Evolutionary conservation across 2,329 filamentous ascomycete genomes (phyloP).

Genomic region (Fusarium sp.): DNA sequence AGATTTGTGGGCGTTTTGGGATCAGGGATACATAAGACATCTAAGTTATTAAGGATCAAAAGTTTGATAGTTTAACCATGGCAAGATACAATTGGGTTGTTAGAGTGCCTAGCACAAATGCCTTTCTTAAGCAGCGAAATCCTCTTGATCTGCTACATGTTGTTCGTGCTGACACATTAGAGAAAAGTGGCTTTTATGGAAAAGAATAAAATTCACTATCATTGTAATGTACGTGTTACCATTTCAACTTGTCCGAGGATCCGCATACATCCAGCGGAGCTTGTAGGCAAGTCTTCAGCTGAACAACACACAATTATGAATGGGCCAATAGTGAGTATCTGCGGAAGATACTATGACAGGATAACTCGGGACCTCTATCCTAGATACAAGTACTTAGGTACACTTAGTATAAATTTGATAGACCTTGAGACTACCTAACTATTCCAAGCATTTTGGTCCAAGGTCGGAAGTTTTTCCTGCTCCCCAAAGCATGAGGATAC

Average conservation of each 20-base stretch:
- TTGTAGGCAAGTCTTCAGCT: background rate
- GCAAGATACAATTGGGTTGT: background rate
- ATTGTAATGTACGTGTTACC: background rate
- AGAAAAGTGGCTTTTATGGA: background rate
- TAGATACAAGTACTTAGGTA: background rate
- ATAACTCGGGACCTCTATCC: background rate
- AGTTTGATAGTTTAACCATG: background rate
- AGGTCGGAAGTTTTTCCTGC: background rate
- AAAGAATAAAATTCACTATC: background rate
- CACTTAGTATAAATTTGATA: background rate
- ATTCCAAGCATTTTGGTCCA: background rate
- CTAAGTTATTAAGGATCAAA: background rate
- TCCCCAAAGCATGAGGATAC: background rate
- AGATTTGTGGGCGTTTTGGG: background rate
- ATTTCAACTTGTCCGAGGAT: background rate
- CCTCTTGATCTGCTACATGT: background rate
- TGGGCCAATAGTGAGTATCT: background rate
- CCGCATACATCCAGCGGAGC: background rate
- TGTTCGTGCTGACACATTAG: background rate
- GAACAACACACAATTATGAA: background rate
- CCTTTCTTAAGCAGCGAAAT: background rate
- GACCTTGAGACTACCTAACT: background rate
- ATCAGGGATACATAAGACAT: background rate
- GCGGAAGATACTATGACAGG: background rate
- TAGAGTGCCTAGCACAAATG: background rate